These are phyloP conservation scores for Medicago ruthenica DNA, from an alignment of 306 rosid species.

Conservation along the genomic window DNA sequence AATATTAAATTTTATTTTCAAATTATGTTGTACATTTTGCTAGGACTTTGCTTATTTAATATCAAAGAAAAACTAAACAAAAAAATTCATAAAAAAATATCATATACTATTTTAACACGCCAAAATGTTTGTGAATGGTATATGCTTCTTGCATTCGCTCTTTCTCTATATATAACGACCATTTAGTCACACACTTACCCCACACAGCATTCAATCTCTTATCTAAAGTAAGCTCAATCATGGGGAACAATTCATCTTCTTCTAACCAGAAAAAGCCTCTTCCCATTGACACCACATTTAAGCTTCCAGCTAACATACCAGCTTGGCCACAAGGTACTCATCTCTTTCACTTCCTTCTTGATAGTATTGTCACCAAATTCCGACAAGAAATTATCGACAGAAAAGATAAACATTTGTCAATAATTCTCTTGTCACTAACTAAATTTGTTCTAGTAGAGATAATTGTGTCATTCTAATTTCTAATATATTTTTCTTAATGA, in stretches of 20 bases:
- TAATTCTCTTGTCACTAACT: background rate
- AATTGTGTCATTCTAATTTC: background rate
- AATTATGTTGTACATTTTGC: background rate
- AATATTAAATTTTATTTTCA: background rate
- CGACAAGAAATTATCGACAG: background rate
- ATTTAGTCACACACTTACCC: background rate
- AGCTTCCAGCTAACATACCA: conserved; percentile 47
- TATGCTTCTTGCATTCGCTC: conserved; percentile 32
- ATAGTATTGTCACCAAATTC: background rate
- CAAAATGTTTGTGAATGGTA: conserved; percentile 23
- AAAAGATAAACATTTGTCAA: background rate
- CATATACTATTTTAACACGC: background rate
- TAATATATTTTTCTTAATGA: background rate
- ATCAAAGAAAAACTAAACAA: background rate
- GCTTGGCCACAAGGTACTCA: conserved; percentile 47
- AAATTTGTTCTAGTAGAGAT: background rate
- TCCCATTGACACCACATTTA: conserved; percentile 39
- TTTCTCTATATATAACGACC: conserved; percentile 36
- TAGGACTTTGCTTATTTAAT: background rate
- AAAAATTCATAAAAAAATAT: background rate
- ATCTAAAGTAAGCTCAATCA: conserved; percentile 23
- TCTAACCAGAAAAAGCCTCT: conserved; percentile 23
- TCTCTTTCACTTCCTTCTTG: background rate
- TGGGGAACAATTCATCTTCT: conserved; percentile 42
- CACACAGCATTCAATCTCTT: conserved; percentile 29